Base-by-base conservation (phyloP, 768 basidiomycete genomes). In the Russula sp. region DNA sequence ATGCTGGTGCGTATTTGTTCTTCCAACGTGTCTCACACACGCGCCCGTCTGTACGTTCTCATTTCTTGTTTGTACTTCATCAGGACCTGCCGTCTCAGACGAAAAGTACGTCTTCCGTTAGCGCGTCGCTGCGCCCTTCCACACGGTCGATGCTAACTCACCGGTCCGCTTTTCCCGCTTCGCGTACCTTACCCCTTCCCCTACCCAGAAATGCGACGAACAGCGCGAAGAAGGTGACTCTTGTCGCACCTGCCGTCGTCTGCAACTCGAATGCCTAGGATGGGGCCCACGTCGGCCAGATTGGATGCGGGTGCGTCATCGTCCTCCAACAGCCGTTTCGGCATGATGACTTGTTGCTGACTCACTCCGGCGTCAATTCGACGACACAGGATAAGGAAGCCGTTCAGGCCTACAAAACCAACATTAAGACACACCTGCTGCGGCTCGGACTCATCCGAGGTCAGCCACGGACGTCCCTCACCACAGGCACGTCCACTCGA, bases 201-300 rank as follows among this genome's bases (percentile, higher is more conserved):
- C 28, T 49, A 51, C 28, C 6, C 73, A 92, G 90, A 93, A 93
- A 89, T 93, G 90, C 74, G 90, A 93, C 73, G 90, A 93, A 71
- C 86, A 90, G 68, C 84, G 89, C 68, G 86, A 70, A 56, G 72
- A 88, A 71, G 86, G 84, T 65, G 84, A 89, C 74, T 88, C 90
- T 2, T 93, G 90, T 76, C 81, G 83, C 69, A 93, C 91, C 1
- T 93, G 91, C 73, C 81, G 84, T 64, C 88, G 91, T 57, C 79
- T 93, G 42, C 87, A 86, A 54, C 90, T 93, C 71, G 80, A 88
- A 57, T 93, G 91, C 75, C 79, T 93, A 5, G 91, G 91, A 14
- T 93, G 91, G 91, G 91, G 91, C 4, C 78, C 86, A 9, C 88
- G 83, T 71, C 83, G 91, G 57, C 91, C 90, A n/a, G 90, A 92